phyloP scores from a whole-genome alignment of 345 rosid species.

The Psidium friedrichsthalianum region DNA sequence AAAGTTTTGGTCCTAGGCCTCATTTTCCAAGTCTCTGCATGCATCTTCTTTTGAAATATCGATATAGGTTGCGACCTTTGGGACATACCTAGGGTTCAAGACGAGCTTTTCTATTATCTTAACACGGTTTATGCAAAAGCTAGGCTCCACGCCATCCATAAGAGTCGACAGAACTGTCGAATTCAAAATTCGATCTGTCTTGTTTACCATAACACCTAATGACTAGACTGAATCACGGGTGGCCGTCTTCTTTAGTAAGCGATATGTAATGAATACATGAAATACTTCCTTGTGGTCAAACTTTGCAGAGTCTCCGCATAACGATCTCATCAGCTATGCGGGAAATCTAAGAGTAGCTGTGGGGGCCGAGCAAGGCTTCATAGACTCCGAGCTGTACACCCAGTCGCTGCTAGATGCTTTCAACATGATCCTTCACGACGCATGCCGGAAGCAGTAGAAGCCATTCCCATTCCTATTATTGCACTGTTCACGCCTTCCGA shows the following conservation, averaged over 20 bases:
- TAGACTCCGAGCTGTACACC: conserved; percentile 5
- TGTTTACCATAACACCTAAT: neutral
- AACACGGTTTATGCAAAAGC: neutral
- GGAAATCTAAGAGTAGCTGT: conserved; percentile 18
- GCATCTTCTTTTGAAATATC: neutral
- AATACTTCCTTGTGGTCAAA: neutral
- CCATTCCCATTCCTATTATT: neutral
- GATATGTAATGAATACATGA: neutral
- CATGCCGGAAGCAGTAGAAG: neutral
- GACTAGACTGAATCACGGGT: neutral
- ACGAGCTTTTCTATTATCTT: neutral
- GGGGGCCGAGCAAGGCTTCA: conserved; percentile 21
- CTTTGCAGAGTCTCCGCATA: conserved; percentile 14
- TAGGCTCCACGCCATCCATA: neutral
- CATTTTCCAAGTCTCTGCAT: neutral
- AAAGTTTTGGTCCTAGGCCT: neutral
- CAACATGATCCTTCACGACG: neutral
- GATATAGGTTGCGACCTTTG: neutral
- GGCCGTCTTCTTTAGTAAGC: neutral
- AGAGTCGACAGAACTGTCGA: neutral
- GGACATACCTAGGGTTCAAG: neutral
- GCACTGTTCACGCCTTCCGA: neutral
- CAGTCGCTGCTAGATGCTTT: neutral
- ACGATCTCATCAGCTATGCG: conserved; percentile 21
- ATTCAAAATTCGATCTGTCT: neutral